Conservation (phyloP, 176 grass and related monocot genomes). For the Oropetium thomaeum region DNA sequence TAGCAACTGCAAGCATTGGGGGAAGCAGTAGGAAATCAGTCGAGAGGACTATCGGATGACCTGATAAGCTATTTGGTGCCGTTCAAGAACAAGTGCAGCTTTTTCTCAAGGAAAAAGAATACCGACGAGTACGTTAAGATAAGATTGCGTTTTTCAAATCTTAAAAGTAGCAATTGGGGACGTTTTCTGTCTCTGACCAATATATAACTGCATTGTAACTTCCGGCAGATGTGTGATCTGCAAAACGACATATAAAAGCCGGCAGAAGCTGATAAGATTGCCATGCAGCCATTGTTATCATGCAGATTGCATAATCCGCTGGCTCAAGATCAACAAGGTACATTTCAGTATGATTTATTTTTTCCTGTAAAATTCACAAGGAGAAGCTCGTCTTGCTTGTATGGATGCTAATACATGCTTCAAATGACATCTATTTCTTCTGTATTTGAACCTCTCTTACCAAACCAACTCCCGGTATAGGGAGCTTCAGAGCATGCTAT, state of each 20-base stretch:
- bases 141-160: background rate
- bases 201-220: background rate
- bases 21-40: conserved; percentile 64
- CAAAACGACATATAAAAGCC: conserved; percentile 52
- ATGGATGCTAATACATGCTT: conserved; percentile 7
- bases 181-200: conserved; percentile 17
- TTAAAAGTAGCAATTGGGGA: background rate
- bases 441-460: background rate
- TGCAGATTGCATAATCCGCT: conserved; percentile 64
- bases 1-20: conserved; percentile 81
- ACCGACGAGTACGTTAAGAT: conserved; percentile 55
- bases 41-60: conserved; percentile 82
- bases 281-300: conserved; percentile 74
- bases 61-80: conserved; percentile 62
- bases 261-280: conserved; percentile 59
- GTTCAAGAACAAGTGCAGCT: conserved; percentile 46
- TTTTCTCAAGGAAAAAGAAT: conserved; percentile 59
- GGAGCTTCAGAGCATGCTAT: conserved; percentile 2
- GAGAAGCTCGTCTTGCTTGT: background rate
- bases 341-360: background rate
- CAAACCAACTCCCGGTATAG: background rate
- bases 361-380: background rate
- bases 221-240: conserved; percentile 69
- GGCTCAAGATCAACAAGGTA: conserved; percentile 89
- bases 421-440: conserved; percentile 5